phyloP scores from a whole-genome alignment of 345 rosid genomes.

The Jatropha curcas region DNA sequence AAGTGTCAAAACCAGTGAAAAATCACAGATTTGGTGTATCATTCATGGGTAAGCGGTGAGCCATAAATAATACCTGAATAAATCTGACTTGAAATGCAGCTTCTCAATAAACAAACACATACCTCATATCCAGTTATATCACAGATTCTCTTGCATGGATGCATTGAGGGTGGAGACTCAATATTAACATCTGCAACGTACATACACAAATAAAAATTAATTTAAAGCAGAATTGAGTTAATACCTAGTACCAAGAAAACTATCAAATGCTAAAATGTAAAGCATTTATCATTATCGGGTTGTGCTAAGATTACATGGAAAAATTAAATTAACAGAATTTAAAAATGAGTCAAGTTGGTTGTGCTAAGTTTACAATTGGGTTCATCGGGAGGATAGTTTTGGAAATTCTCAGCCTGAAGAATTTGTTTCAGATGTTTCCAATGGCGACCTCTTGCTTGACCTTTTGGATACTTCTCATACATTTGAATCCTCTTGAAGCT shows the following conservation, averaged over 20 bases:
- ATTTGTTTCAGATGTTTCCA: constrained; percentile 98
- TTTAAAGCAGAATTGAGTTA: neutral
- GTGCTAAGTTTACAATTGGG: constrained; percentile 52
- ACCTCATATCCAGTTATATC: constrained; percentile 93
- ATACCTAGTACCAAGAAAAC: neutral
- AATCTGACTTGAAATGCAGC: neutral
- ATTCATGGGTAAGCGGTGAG: neutral
- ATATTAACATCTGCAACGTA: constrained; percentile 62
- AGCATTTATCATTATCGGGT: neutral
- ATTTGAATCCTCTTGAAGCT: constrained; percentile 76
- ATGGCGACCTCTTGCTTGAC: constrained; percentile 71
- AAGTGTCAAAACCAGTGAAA: neutral
- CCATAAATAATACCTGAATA: neutral
- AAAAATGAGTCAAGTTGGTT: neutral
- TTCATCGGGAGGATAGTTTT: constrained; percentile 51
- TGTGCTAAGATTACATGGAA: too few species aligned
- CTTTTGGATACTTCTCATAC: constrained; percentile 82
- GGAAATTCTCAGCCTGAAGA: constrained; percentile 77
- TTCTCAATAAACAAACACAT: constrained; percentile 13
- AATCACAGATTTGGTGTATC: neutral
- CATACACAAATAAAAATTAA: neutral
- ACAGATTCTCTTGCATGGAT: constrained; percentile 78
- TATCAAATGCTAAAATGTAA: neutral
- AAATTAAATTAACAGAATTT: neutral
- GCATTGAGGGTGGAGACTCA: constrained; percentile 87